Conservation (phyloP, 345 rosid genomes). For the Eutrema yunnanense region DNA sequence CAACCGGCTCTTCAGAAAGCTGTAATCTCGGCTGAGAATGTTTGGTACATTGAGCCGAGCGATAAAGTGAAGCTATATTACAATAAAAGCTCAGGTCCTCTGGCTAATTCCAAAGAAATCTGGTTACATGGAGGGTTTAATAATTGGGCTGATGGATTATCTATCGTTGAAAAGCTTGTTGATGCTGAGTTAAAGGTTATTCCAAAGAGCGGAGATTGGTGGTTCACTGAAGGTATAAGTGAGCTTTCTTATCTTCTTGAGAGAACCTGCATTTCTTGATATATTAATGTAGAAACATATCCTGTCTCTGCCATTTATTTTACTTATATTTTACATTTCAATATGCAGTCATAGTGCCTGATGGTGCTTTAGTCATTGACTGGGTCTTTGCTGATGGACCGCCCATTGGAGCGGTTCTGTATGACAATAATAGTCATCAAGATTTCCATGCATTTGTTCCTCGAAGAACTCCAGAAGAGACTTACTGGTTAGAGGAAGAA, state of each 20-base stretch:
- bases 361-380: constrained; percentile 61
- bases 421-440: constrained; percentile 63
- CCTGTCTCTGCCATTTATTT: background rate
- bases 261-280: background rate
- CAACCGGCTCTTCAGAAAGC: constrained; percentile 47
- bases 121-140: constrained; percentile 94
- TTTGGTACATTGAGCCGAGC: constrained; percentile 74
- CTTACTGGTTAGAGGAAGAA: constrained; percentile 79
- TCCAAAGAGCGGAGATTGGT: constrained; percentile 66
- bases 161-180: constrained; percentile 55
- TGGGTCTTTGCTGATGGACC: constrained; percentile 96
- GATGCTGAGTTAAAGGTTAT: constrained; percentile 36
- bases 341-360: constrained; percentile 64
- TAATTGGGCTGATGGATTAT: constrained; percentile 74
- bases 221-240: constrained; percentile 69
- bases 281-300: background rate
- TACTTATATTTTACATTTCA: background rate
- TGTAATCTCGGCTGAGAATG: constrained; percentile 37
- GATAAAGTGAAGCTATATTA: constrained; percentile 54
- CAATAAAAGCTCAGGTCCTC: constrained; percentile 71
- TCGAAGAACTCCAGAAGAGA: constrained; percentile 39
- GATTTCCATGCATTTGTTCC: constrained; percentile 82
- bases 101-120: constrained; percentile 53
- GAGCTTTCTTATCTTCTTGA: background rate
- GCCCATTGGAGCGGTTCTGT: constrained; percentile 53